phyloP scores from a whole-genome alignment of 164 flowering plant genomes.

The Chloranthus sessilifolius region DNA sequence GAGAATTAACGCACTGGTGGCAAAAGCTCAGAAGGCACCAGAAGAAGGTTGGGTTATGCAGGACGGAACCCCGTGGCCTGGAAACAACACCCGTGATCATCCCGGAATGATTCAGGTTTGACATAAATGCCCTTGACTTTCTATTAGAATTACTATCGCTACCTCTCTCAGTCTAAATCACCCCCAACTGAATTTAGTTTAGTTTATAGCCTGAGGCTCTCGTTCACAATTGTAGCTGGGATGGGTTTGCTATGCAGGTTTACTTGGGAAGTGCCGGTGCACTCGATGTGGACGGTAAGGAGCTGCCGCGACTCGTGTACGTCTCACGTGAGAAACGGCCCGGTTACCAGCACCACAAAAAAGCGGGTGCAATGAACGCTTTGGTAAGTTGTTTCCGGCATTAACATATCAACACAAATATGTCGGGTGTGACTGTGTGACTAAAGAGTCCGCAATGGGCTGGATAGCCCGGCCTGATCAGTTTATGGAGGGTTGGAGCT shows the following conservation, averaged over 20 bases:
- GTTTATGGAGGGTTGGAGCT: no score
- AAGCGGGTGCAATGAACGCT: constrained; percentile 96
- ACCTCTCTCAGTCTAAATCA: no score
- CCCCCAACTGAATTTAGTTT: no score
- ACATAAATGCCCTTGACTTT: neutral
- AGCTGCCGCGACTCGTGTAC: constrained; percentile 78
- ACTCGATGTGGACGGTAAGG: constrained; percentile 81
- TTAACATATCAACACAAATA: no score
- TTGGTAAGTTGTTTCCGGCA: constrained; percentile 44
- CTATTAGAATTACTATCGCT: neutral
- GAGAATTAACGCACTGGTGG: constrained; percentile 15
- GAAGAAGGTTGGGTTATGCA: constrained; percentile 24
- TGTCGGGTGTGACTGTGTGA: no score
- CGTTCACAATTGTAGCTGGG: neutral
- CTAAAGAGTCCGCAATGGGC: no score
- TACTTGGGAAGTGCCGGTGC: constrained; percentile 89
- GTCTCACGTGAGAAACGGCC: constrained; percentile 95
- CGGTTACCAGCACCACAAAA: constrained; percentile 86
- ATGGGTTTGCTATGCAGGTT: constrained; percentile 37
- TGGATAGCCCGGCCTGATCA: no score
- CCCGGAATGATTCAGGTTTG: constrained; percentile 43
- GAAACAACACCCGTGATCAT: constrained; percentile 20
- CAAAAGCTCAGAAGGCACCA: constrained; percentile 21
- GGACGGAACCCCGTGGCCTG: constrained; percentile 22
- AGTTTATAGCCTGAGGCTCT: no score